Evolutionary conservation across 257 asterid genomes (phyloP).

Genomic region (Anisodus acutangulus): DNA sequence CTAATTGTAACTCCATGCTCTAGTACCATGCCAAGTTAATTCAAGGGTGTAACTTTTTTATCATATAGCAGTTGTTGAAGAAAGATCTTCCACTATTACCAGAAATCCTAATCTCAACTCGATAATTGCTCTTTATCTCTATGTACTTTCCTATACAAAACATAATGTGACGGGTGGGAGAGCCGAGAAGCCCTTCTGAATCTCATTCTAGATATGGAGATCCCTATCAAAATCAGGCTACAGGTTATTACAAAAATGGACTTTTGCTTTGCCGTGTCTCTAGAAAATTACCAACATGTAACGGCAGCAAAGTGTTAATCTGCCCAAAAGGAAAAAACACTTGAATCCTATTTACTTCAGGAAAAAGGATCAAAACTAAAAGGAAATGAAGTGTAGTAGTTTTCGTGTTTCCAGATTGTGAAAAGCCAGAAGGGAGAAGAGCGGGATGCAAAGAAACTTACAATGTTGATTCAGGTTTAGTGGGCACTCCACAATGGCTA

Average conservation of each 20-base stretch:
- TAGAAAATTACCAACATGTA: background rate
- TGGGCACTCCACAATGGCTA: slow-evolving; percentile 20
- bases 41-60: background rate
- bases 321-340: background rate
- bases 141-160: slow-evolving; percentile 23
- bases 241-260: slow-evolving; percentile 35
- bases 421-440: background rate
- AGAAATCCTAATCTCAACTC: slow-evolving; percentile 22
- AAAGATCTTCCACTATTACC: background rate
- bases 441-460: background rate
- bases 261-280: slow-evolving; percentile 23
- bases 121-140: slow-evolving; percentile 15
- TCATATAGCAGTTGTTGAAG: background rate
- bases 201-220: slow-evolving; percentile 19
- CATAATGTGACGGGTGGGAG: background rate
- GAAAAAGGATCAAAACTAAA: background rate
- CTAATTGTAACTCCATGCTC: background rate
- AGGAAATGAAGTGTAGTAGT: background rate
- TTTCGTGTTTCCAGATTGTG: background rate
- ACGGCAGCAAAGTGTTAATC: background rate
- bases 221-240: background rate
- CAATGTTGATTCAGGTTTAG: background rate
- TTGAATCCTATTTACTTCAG: slow-evolving; percentile 19
- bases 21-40: background rate
- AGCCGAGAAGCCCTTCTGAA: background rate